These are phyloP conservation scores for Amniculicola lignicola DNA, from an alignment of 495 filamentous ascomycete genomes.

Conservation along the genomic window DNA sequence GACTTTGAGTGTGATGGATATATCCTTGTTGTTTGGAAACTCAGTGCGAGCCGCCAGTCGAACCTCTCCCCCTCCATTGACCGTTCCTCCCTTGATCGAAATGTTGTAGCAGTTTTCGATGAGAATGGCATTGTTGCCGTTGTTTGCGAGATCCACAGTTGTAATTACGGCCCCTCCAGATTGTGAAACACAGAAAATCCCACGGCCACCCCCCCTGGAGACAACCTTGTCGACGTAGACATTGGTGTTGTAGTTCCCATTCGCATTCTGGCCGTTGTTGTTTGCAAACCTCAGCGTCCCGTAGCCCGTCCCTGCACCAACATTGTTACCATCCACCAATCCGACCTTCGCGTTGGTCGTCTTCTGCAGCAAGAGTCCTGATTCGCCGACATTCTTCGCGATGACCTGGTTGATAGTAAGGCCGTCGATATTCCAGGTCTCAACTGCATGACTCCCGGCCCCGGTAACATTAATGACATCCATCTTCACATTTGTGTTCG, in stretches of 20 bases:
- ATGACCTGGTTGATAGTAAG: constrained; percentile 45
- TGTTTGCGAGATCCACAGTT: constrained; percentile 43
- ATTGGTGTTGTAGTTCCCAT: constrained; percentile 46
- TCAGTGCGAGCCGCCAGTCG: constrained; percentile 44
- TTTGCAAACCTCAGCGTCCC: constrained; percentile 50
- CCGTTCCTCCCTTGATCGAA: constrained; percentile 44
- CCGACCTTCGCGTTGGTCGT: constrained; percentile 45
- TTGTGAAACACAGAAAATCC: constrained; percentile 50
- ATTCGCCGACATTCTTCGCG: constrained; percentile 48
- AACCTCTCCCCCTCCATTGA: constrained; percentile 48
- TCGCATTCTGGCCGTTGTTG: constrained; percentile 45
- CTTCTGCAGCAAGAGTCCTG: constrained; percentile 45
- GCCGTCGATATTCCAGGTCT: constrained; percentile 50
- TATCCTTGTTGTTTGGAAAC: constrained; percentile 46
- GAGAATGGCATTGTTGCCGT: constrained; percentile 50
- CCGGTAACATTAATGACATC: constrained; percentile 46
- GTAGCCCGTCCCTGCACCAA: constrained; percentile 45
- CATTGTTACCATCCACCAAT: constrained; percentile 49
- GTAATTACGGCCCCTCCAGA: constrained; percentile 44
- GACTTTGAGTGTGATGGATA: constrained; percentile 44
- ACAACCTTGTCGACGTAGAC: constrained; percentile 46
- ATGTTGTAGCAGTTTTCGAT: constrained; percentile 52
- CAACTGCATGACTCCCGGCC: constrained; percentile 47
- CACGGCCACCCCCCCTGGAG: constrained; percentile 48
- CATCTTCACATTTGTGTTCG: constrained; percentile 47